Conservation (phyloP, 2,329 filamentous ascomycete genomes). For the Ilyonectria robusta region DNA sequence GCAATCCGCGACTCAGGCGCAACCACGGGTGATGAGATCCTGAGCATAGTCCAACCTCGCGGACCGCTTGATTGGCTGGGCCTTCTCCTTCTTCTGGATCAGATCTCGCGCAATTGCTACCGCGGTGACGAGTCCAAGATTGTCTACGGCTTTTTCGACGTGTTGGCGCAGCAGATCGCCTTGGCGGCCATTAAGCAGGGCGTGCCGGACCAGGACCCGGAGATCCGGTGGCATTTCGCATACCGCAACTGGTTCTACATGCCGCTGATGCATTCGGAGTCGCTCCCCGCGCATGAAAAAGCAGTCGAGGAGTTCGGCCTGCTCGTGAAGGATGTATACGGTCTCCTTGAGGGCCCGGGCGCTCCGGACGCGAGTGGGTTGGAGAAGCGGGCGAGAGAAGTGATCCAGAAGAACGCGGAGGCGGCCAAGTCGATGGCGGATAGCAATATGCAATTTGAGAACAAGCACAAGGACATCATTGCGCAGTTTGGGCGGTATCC, state of each 20-base stretch:
- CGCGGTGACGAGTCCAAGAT: conserved; percentile 61
- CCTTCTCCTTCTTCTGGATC: conserved; percentile 72
- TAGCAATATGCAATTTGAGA: conserved; percentile 53
- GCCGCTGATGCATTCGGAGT: conserved; percentile 73
- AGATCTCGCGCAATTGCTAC: conserved; percentile 74
- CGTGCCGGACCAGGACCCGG: conserved; percentile 46
- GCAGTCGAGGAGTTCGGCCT: conserved; percentile 51
- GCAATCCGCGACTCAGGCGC: conserved; percentile 48
- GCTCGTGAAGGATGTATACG: conserved; percentile 52
- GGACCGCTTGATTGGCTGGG: conserved; percentile 59
- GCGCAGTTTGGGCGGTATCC: conserved; percentile 71
- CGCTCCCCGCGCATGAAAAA: conserved; percentile 59
- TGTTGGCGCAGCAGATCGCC: conserved; percentile 63
- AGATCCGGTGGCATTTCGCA: conserved; percentile 52
- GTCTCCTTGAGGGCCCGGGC: conserved; percentile 46
- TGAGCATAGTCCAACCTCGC: conserved; percentile 46
- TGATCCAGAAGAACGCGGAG: conserved; percentile 45
- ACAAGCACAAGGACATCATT: conserved; percentile 65
- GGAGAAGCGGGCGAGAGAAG: conserved; percentile 45
- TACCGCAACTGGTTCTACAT: conserved; percentile 71
- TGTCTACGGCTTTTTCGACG: conserved; percentile 70
- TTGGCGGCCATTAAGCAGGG: conserved; percentile 51
- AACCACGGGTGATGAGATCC: conserved; percentile 48
- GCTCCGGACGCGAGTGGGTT: conserved; percentile 39
- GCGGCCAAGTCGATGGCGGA: conserved; percentile 44